These are phyloP conservation scores for Colletotrichum sp. DNA, from an alignment of 2,329 filamentous ascomycete species.

Conservation along the genomic window DNA sequence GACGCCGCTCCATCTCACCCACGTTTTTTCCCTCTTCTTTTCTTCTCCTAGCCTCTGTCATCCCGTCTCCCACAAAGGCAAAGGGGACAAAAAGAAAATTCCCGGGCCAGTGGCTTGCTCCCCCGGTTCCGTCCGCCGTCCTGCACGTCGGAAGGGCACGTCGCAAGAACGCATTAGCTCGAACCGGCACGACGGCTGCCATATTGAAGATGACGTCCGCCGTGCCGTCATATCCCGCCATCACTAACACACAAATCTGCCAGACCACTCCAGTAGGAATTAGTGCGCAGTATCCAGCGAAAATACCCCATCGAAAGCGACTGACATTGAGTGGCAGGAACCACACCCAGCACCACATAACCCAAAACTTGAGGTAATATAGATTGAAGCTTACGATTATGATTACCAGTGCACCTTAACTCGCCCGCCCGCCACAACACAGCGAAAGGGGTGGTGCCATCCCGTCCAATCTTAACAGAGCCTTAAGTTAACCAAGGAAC, in stretches of 20 bases:
- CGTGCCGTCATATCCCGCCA: neutral
- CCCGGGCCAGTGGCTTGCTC: neutral
- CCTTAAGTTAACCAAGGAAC: neutral
- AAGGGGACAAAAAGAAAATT: neutral
- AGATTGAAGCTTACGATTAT: neutral
- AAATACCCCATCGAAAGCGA: neutral
- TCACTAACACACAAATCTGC: neutral
- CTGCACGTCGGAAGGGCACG: neutral
- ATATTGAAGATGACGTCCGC: neutral
- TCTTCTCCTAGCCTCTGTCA: neutral
- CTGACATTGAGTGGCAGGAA: neutral
- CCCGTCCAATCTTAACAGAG: neutral
- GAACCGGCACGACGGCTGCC: neutral
- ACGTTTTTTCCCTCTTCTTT: neutral
- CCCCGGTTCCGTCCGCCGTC: neutral
- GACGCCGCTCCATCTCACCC: constrained; percentile 1
- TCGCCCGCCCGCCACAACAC: neutral
- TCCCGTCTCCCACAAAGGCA: neutral
- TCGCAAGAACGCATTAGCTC: neutral
- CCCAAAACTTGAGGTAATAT: neutral
- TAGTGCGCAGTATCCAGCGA: neutral
- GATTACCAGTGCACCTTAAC: neutral
- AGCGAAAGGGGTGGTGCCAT: neutral
- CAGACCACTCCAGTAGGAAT: neutral
- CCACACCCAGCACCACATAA: neutral